Percentiles rank a stretch among this genome's conserved stretches.
phyloP scores from a whole-genome alignment of 1,139 yeast genomes.

The Yamadazyma sp. region DNA sequence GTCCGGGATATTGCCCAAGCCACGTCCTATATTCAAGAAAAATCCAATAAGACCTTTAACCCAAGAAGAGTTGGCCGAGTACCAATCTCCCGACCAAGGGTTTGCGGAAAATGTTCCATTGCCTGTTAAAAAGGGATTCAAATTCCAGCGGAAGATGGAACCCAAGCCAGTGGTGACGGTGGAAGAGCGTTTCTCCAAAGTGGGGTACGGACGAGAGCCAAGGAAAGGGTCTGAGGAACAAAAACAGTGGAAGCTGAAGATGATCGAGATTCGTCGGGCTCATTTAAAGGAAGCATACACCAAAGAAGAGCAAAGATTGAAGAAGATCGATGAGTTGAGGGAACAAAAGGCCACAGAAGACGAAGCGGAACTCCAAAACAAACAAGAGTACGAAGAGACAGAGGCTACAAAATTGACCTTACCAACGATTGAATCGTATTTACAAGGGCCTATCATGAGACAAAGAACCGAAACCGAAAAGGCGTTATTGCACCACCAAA shows the following conservation, averaged over 20 bases:
- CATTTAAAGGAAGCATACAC: slow-evolving; percentile 68
- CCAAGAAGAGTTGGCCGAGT: slow-evolving; percentile 33
- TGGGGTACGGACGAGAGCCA: slow-evolving; percentile 28
- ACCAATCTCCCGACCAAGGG: slow-evolving; percentile 56
- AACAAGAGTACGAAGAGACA: slow-evolving; percentile 37
- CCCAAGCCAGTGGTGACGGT: slow-evolving; percentile 59
- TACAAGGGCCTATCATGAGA: slow-evolving; percentile 69
- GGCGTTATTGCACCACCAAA: slow-evolving; percentile 43
- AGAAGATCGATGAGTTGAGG: slow-evolving; percentile 38
- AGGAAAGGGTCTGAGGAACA: slow-evolving; percentile 22
- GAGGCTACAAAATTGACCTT: slow-evolving; percentile 65
- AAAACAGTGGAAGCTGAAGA: slow-evolving; percentile 52
- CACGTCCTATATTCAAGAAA: slow-evolving; percentile 67
- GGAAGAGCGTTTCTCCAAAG: slow-evolving; percentile 52
- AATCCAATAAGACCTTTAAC: slow-evolving; percentile 57
- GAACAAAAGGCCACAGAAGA: slow-evolving; percentile 25
- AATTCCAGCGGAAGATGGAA: slow-evolving; percentile 39
- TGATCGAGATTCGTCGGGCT: slow-evolving; percentile 70
- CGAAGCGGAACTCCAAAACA: slow-evolving; percentile 14
- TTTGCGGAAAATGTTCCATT: slow-evolving; percentile 75
- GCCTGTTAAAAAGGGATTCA: slow-evolving; percentile 61
- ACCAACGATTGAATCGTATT: slow-evolving; percentile 74
- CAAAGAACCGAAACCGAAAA: slow-evolving; percentile 69
- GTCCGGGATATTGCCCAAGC: slow-evolving; percentile 80
- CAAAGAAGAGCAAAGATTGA: slow-evolving; percentile 56